These are phyloP conservation scores for Clavispora fructus DNA, from an alignment of 805 yeast genomes.

Conservation along the genomic window DNA sequence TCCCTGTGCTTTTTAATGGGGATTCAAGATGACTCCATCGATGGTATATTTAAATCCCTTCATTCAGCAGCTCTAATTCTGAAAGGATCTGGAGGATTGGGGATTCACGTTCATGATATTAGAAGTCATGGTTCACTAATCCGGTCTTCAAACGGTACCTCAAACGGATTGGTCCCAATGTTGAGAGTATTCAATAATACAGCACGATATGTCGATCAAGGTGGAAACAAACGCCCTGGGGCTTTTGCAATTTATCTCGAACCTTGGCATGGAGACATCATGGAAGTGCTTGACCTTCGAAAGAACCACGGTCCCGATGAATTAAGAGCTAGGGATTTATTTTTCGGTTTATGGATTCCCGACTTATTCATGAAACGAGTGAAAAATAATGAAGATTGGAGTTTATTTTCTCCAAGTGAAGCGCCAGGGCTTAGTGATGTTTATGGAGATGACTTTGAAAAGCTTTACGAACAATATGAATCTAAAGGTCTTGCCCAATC, in stretches of 20 bases:
- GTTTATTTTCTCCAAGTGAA: slow-evolving; percentile 82
- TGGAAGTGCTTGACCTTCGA: slow-evolving; percentile 78
- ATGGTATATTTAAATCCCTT: slow-evolving; percentile 87
- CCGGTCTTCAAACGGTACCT: slow-evolving; percentile 87
- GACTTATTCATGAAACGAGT: slow-evolving; percentile 93
- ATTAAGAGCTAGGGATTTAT: slow-evolving; percentile 85
- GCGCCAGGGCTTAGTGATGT: slow-evolving; percentile 81
- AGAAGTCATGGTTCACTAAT: slow-evolving; percentile 84
- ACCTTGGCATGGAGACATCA: slow-evolving; percentile 95
- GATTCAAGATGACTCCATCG: slow-evolving; percentile 92
- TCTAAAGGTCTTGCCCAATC: slow-evolving; percentile 52
- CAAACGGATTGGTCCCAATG: slow-evolving; percentile 96
- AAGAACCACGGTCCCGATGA: slow-evolving; percentile 97
- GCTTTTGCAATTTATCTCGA: slow-evolving; percentile 92
- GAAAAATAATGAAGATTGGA: slow-evolving; percentile 74
- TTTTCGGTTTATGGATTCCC: slow-evolving; percentile 92
- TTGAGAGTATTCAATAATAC: slow-evolving; percentile 90
- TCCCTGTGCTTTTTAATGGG: slow-evolving; percentile 91
- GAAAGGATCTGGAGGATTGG: slow-evolving; percentile 94
- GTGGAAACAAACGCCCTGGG: slow-evolving; percentile 97
- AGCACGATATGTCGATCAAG: slow-evolving; percentile 96
- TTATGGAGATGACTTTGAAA: slow-evolving; percentile 80
- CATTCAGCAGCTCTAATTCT: slow-evolving; percentile 87
- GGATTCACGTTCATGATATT: slow-evolving; percentile 82
- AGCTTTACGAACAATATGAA: slow-evolving; percentile 69